Base-by-base conservation (phyloP, 805 yeast species). In the Candida incommunis region DNA sequence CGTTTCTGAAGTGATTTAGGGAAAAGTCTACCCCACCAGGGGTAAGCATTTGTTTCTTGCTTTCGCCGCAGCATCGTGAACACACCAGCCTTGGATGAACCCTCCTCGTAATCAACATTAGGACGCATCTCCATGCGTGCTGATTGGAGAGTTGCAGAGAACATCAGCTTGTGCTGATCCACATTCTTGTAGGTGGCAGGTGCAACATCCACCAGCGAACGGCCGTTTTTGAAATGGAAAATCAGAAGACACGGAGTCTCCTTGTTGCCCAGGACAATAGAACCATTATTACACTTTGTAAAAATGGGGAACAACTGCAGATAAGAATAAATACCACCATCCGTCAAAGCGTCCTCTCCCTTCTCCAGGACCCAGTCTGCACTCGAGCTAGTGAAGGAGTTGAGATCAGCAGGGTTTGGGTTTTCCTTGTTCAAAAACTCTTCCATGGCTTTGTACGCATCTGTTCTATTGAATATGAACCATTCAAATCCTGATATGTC, bases 401-500 rank as follows among this genome's bases (percentile, higher is more conserved):
- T 9, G 27, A 13, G 7, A 13, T 25, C 13, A 18, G 37, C 22
- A 41, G 51, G 43, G 18, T 26, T 3, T 29, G 45, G 44, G 18
- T 7, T 9, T 16, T 31, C 18, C 18, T 31, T 48, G 55, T 37
- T 59, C 54, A 18, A 71, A 55, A 16, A 59, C 51, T 20, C 20
- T 71, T 70, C 52, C 15, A 83, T 72, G 44, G 69, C 70, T 40
- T 84, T 88, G 61, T 82, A 92, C 0, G 95, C 88, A 9, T 66
- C 66, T 0, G 84, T 74, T 55, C 92, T 72, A 61, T 92, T 92
- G 61, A 83, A 90, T 46, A 82, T 64, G 58, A 87, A 92, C 41
- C 82, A 62, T 59, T 92, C 98, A 2, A 84, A 56, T 0, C 98
- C 98, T 43, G 78, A 81, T 7, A 82, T 61, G 20, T 73, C 70